A percentile compares a stretch with the other conserved stretches of the same genome.
Evolutionary conservation across 805 yeast genomes (phyloP).

Genomic region (Candida pseudofarinosa): DNA sequence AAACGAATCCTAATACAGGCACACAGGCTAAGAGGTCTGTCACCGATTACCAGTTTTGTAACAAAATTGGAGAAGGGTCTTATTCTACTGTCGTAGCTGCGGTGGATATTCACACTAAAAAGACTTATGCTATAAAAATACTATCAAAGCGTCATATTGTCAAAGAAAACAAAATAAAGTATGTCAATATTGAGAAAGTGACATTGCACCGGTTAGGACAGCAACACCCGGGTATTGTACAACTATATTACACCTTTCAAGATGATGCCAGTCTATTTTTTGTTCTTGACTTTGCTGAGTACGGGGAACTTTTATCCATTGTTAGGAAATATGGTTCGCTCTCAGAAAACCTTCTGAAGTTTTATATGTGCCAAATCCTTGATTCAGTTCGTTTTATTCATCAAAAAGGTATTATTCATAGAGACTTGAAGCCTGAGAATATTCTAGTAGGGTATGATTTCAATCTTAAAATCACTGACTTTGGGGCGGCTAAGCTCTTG

Average conservation of each 20-base stretch:
- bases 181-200: slow-evolving; percentile 91
- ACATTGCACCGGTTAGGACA: slow-evolving; percentile 83
- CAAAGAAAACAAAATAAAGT: slow-evolving; percentile 89
- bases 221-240: slow-evolving; percentile 89
- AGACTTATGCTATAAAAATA: slow-evolving; percentile 86
- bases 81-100: slow-evolving; percentile 93
- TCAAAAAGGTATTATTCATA: slow-evolving; percentile 81
- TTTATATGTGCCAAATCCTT: slow-evolving; percentile 81
- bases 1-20: background rate
- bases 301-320: slow-evolving; percentile 85
- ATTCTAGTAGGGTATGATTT: slow-evolving; percentile 80
- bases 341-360: slow-evolving; percentile 68
- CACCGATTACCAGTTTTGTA: slow-evolving; percentile 84
- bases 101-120: slow-evolving; percentile 64
- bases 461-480: slow-evolving; percentile 89
- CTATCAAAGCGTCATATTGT: slow-evolving; percentile 90
- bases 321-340: slow-evolving; percentile 75
- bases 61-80: slow-evolving; percentile 90
- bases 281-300: slow-evolving; percentile 90
- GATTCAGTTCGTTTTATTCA: slow-evolving; percentile 91
- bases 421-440: slow-evolving; percentile 95
- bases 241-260: slow-evolving; percentile 90
- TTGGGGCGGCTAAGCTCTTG: slow-evolving; percentile 92
- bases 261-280: slow-evolving; percentile 84
- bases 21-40: slow-evolving; percentile 47